phyloP scores from a whole-genome alignment of 768 basidiomycete genomes.

The Glaciozyma antarctica region DNA sequence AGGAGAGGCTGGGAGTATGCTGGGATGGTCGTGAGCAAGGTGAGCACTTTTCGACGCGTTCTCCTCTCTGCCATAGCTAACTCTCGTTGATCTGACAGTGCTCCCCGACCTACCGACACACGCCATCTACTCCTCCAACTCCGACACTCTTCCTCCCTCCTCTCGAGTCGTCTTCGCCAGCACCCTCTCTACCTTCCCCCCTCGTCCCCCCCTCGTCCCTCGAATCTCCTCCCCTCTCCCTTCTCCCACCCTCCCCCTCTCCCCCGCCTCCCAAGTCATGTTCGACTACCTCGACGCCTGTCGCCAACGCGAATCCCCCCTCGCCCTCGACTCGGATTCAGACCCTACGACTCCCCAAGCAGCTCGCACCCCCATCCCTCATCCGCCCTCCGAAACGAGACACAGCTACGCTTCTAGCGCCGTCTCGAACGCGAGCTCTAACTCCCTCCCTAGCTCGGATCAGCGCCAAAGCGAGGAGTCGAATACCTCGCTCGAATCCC shows the following conservation, averaged over 20 bases:
- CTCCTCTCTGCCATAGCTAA: background rate
- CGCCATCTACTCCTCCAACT: constrained; percentile 8
- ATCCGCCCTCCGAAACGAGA: background rate
- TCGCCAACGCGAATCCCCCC: background rate
- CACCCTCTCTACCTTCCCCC: no score
- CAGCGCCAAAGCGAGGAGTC: background rate
- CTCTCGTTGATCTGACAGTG: background rate
- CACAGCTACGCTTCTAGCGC: background rate
- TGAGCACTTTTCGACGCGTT: background rate
- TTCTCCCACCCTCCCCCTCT: background rate
- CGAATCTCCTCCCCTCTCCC: no score
- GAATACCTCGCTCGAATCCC: constrained; percentile 11
- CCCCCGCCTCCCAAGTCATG: constrained; percentile 5
- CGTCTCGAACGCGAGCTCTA: background rate
- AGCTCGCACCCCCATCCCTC: background rate
- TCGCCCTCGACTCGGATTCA: background rate
- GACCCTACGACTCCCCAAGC: background rate
- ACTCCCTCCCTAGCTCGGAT: background rate
- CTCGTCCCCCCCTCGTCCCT: no score
- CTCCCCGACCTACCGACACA: constrained; percentile 9
- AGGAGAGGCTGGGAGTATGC: constrained; percentile 8
- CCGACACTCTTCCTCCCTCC: constrained; percentile 3
- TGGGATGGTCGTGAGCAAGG: constrained; percentile 20
- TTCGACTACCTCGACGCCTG: constrained; percentile 11
- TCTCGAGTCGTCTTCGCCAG: background rate